Percentiles rank a stretch among this genome's conserved stretches.
phyloP scores from a whole-genome alignment of 257 asterid species.

The Penstemon davidsonii region DNA sequence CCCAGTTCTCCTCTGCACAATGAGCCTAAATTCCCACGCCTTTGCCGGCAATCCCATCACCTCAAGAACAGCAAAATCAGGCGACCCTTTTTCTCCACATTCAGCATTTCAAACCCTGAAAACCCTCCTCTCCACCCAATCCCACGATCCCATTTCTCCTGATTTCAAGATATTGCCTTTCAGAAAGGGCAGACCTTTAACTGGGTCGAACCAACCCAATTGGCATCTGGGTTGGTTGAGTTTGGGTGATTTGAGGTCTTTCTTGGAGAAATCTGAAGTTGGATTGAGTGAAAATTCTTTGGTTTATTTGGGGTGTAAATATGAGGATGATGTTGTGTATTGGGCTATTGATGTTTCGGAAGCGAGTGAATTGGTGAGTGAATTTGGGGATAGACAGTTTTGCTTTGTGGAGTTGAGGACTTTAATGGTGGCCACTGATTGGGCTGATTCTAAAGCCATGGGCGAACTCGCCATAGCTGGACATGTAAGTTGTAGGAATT shows the following conservation, averaged over 20 bases:
- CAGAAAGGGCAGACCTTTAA: slow-evolving; percentile 80
- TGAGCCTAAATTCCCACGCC: slow-evolving; percentile 52
- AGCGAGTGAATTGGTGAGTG: slow-evolving; percentile 55
- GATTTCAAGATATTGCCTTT: slow-evolving; percentile 79
- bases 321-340: slow-evolving; percentile 68
- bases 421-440: slow-evolving; percentile 96
- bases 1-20: slow-evolving; percentile 27
- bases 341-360: slow-evolving; percentile 94
- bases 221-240: slow-evolving; percentile 88
- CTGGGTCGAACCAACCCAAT: slow-evolving; percentile 55
- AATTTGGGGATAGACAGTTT: slow-evolving; percentile 58
- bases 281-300: slow-evolving; percentile 65
- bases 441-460: slow-evolving; percentile 78
- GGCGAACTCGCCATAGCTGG: slow-evolving; percentile 90
- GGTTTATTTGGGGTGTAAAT: slow-evolving; percentile 71
- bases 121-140: slow-evolving; percentile 47
- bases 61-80: slow-evolving; percentile 60
- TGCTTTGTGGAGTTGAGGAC: slow-evolving; percentile 95
- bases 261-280: slow-evolving; percentile 61
- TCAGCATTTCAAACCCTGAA: slow-evolving; percentile 73
- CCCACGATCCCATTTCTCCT: slow-evolving; percentile 48
- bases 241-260: slow-evolving; percentile 60
- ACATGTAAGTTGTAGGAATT: slow-evolving; percentile 52
- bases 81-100: slow-evolving; percentile 66
- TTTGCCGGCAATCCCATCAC: slow-evolving; percentile 77